These are phyloP conservation scores for Byssoonygena ceratinophila DNA, from an alignment of 2,329 filamentous ascomycete genomes.

Conservation along the genomic window DNA sequence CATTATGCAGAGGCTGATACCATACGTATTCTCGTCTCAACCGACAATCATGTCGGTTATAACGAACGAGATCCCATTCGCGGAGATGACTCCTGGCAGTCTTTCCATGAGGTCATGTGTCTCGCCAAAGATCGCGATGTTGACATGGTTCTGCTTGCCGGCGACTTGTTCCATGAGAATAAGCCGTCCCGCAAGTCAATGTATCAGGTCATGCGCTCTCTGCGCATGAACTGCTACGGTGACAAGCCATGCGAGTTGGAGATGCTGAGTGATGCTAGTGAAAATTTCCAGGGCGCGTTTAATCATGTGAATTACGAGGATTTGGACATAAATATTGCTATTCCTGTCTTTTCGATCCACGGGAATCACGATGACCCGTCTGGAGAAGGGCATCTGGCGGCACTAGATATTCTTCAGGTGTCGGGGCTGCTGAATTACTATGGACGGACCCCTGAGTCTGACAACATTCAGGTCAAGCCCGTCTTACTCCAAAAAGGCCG, in stretches of 20 bases:
- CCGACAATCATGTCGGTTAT: slow-evolving; percentile 96
- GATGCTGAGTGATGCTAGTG: slow-evolving; percentile 82
- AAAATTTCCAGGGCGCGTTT: slow-evolving; percentile 82
- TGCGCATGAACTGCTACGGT: slow-evolving; percentile 86
- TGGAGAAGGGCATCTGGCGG: slow-evolving; percentile 86
- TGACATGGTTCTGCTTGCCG: slow-evolving; percentile 91
- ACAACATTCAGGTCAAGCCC: slow-evolving; percentile 87
- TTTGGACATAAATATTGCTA: slow-evolving; percentile 89
- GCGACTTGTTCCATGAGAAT: slow-evolving; percentile 96
- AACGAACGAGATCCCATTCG: slow-evolving; percentile 86
- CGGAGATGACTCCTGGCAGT: slow-evolving; percentile 94
- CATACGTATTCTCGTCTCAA: slow-evolving; percentile 86
- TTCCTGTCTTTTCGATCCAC: slow-evolving; percentile 96
- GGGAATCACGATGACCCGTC: slow-evolving; percentile 97
- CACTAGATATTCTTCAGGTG: slow-evolving; percentile 80
- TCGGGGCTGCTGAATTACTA: slow-evolving; percentile 94
- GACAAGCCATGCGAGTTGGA: slow-evolving; percentile 93
- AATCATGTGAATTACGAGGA: slow-evolving; percentile 97
- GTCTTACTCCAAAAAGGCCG: slow-evolving; percentile 84
- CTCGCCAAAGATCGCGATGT: slow-evolving; percentile 80
- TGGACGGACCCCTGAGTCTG: slow-evolving; percentile 78
- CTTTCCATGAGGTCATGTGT: slow-evolving; percentile 90
- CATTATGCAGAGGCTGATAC: slow-evolving; percentile 56
- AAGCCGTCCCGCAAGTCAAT: slow-evolving; percentile 91
- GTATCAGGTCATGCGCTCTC: slow-evolving; percentile 92